phyloP scores from a whole-genome alignment of 495 filamentous ascomycete genomes.

The Trypethelium eluteriae region DNA sequence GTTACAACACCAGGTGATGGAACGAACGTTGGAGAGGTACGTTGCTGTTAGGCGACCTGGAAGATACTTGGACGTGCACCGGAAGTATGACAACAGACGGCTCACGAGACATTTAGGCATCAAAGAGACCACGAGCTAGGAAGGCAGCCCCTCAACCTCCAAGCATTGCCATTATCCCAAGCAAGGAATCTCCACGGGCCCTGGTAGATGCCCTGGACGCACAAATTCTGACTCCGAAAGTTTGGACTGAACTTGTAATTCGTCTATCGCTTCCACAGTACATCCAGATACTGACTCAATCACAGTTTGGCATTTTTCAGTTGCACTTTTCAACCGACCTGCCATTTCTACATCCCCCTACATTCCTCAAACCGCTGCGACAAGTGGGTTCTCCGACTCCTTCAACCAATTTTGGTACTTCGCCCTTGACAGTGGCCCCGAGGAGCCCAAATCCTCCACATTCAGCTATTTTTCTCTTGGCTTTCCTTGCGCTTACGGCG shows the following conservation, averaged over 20 bases:
- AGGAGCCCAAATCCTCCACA: conserved; percentile 34
- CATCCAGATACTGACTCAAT: conserved; percentile 20
- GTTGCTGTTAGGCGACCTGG: conserved; percentile 12
- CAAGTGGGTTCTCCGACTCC: conserved; percentile 31
- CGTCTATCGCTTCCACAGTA: not conserved
- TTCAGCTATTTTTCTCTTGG: conserved; percentile 62
- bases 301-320: conserved; percentile 64
- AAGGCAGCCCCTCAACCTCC: conserved; percentile 12
- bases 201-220: conserved; percentile 27
- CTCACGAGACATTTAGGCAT: conserved; percentile 11
- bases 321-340: conserved; percentile 74
- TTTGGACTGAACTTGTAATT: conserved; percentile 35
- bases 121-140: conserved; percentile 14
- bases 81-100: not conserved
- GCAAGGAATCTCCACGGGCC: conserved; percentile 21
- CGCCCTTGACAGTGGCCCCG: not conserved
- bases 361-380: conserved; percentile 55
- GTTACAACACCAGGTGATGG: conserved; percentile 27
- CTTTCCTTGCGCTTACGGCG: conserved; percentile 70
- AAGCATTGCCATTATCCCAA: conserved; percentile 5
- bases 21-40: conserved; percentile 12
- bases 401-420: conserved; percentile 24
- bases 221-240: conserved; percentile 41
- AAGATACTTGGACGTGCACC: conserved; percentile 18
- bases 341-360: conserved; percentile 73